Evolutionary conservation across 1,284 basidiomycete genomes (phyloP), one percentile per base, ranked within the genome.

Genomic region (Kwoniella shivajii): DNA sequence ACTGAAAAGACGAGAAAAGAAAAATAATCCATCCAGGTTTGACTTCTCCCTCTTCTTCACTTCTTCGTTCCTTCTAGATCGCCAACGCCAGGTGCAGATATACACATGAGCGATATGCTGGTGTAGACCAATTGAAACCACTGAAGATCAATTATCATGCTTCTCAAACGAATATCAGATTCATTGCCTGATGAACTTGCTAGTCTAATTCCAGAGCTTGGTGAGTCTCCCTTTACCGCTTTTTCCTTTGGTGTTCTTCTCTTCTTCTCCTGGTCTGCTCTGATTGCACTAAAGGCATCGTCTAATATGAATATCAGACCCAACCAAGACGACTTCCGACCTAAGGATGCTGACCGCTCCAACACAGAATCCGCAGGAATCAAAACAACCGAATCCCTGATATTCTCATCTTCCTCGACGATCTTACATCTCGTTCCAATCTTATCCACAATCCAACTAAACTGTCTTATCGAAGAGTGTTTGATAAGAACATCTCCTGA

Each of bases 321-420:
- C n/a, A n/a, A n/a, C n/a, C n/a, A n/a, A n/a, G n/a, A n/a, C 7
- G 13, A 38, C 9, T 10, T 14, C 6, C 37, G n/a, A 18, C 6
- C 37, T 10, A 38, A 6, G 38, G 6, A 39, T n/a, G 20, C 11
- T 39, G 37, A 39, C 10, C 20, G 3, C n/a, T n/a, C 27, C 22
- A 26, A 1, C 20, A 11, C 30, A 69, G 69, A 71, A 22, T 39
- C 47, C 6, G 57, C 55, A 16, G 62, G 61, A 2, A 59, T 76
- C 49, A 62, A 58, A 22, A 76, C 74, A 6, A 73, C 73, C 1
- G 74, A 76, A 45, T 63, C 69, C n/a, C 47, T 75, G n/a, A 41
- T 72, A 24, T 68, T 71, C 56, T 71, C 73, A 2, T 56, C 66
- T 2, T 46, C 50, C 0, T 31, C 56, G 0, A 34, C 53, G 2